Percentiles rank a stretch among this genome's conserved stretches.
These are phyloP conservation scores for Colletotrichum godetiae DNA, from an alignment of 2,329 filamentous ascomycete species.

Conservation along the genomic window DNA sequence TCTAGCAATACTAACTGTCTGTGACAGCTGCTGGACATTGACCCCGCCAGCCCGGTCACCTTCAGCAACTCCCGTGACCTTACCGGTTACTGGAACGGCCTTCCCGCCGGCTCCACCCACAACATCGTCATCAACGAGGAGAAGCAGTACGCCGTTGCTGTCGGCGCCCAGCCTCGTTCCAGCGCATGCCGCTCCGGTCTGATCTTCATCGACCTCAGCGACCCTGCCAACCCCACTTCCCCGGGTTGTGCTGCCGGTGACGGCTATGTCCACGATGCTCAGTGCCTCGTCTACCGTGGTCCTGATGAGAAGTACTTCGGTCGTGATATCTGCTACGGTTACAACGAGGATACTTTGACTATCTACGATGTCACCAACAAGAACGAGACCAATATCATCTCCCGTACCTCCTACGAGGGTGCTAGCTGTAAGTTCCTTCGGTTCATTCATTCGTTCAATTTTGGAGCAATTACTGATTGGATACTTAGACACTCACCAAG, in stretches of 20 bases:
- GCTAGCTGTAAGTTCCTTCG: constrained; percentile 40
- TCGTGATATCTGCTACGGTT: constrained; percentile 63
- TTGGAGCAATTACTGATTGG: too few species aligned
- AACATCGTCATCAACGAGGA: constrained; percentile 62
- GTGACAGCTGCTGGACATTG: constrained; percentile 54
- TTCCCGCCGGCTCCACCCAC: constrained; percentile 51
- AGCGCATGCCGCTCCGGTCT: constrained; percentile 58
- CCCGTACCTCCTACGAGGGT: constrained; percentile 63
- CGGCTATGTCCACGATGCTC: constrained; percentile 63
- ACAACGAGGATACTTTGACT: constrained; percentile 61
- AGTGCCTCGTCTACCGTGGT: constrained; percentile 63
- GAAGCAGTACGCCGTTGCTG: constrained; percentile 55
- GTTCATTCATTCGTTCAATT: too few species aligned
- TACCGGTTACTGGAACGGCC: constrained; percentile 45
- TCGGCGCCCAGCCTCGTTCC: constrained; percentile 49
- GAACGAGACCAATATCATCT: constrained; percentile 57
- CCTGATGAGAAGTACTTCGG: constrained; percentile 57
- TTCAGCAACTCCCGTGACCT: constrained; percentile 46
- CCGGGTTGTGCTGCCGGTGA: constrained; percentile 56
- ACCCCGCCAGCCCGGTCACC: constrained; percentile 50
- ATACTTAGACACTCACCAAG: constrained; percentile 65
- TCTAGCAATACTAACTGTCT: constrained; percentile 1
- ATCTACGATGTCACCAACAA: constrained; percentile 64
- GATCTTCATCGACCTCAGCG: constrained; percentile 64
- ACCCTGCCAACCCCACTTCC: constrained; percentile 60